Conservation (phyloP, 2,329 filamentous ascomycete genomes). For the Ceratocystis smalleyi region DNA sequence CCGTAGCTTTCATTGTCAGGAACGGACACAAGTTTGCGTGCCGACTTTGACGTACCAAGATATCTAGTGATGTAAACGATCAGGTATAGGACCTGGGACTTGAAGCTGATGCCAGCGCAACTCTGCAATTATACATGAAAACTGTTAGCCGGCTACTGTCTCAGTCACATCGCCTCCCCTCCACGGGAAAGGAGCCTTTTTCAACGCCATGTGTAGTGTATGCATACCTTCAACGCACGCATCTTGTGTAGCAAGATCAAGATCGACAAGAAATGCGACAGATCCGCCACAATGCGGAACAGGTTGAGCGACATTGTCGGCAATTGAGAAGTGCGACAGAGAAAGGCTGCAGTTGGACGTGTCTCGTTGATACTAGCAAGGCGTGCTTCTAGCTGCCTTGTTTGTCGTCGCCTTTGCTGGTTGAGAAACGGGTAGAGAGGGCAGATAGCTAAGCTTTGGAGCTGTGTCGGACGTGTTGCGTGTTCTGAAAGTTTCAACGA, state of each 20-base stretch:
- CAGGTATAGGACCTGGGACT: conserved; percentile 89
- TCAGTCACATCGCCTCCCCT: background rate
- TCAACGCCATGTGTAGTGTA: background rate
- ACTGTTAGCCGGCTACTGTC: background rate
- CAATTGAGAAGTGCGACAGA: background rate
- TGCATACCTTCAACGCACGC: conserved; percentile 23
- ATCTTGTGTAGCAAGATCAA: conserved; percentile 95
- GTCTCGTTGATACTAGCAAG: background rate
- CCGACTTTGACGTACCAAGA: conserved; percentile 41
- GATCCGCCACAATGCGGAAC: conserved; percentile 53
- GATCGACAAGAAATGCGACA: conserved; percentile 90
- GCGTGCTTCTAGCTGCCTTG: background rate
- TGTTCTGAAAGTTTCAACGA: background rate
- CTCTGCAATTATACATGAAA: conserved; percentile 41
- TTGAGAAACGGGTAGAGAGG: background rate
- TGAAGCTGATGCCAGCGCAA: conserved; percentile 95
- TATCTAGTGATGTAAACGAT: conserved; percentile 90
- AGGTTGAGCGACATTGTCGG: conserved; percentile 36
- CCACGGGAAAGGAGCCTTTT: background rate
- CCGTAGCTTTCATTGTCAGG: background rate
- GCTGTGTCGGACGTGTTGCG: background rate
- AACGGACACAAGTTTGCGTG: background rate
- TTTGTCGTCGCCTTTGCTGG: background rate
- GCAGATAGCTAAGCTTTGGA: background rate
- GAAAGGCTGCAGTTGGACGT: background rate